phyloP scores from a whole-genome alignment of 257 asterid genomes.

The Catharanthus roseus region DNA sequence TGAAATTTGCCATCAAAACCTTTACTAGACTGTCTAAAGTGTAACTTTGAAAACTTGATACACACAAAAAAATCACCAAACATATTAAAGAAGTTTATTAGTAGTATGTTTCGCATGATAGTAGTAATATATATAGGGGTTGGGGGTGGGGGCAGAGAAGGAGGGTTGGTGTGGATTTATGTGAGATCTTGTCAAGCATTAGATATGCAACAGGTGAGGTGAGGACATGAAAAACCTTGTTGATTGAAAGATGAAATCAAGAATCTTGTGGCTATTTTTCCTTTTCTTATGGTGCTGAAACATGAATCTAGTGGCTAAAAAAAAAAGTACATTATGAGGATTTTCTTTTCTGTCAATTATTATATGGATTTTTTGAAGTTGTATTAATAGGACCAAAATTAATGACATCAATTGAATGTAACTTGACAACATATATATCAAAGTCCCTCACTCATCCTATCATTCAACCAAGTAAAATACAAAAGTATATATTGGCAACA shows the following conservation, averaged over 20 bases:
- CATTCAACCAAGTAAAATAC: neutral
- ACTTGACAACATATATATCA: neutral
- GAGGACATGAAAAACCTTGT: constrained; percentile 5
- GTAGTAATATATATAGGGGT: no score
- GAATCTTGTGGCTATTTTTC: neutral
- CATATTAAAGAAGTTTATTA: no score
- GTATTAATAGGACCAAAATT: neutral
- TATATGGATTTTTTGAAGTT: neutral
- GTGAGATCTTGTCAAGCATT: constrained; percentile 5
- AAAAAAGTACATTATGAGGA: constrained; percentile 11
- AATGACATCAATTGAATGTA: neutral
- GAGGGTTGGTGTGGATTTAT: no score
- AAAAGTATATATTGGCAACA: no score
- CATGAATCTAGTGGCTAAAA: neutral
- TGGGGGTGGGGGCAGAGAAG: no score
- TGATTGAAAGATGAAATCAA: neutral
- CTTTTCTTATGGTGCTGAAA: neutral
- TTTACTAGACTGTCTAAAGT: no score
- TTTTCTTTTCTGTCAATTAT: neutral
- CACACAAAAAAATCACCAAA: no score
- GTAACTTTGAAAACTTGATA: no score
- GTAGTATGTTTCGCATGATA: no score
- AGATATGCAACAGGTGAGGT: neutral
- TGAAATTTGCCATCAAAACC: no score
- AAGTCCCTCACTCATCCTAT: neutral